phyloP scores from a whole-genome alignment of 352 stramenopile genomes.

The Aphanomyces stellatus region DNA sequence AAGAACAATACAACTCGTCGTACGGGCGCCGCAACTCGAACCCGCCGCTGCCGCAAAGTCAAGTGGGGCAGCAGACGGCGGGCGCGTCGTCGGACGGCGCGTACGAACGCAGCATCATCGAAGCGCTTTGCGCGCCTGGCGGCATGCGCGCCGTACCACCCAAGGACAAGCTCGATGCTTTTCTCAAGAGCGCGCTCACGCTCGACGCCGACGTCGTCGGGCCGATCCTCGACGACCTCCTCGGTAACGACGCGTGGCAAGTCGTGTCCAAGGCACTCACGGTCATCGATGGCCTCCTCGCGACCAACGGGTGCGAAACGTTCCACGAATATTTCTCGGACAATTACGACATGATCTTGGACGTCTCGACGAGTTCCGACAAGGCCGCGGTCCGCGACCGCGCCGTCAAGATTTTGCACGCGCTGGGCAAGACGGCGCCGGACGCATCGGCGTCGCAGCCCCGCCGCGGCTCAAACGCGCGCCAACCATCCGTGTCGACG shows the following conservation, averaged over 20 bases:
- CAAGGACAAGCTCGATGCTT: slow-evolving; percentile 90
- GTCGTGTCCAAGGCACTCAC: slow-evolving; percentile 91
- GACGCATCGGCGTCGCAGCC: slow-evolving; percentile 23
- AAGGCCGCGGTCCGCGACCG: slow-evolving; percentile 71
- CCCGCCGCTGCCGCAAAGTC: not conserved
- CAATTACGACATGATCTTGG: slow-evolving; percentile 57
- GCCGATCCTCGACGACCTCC: slow-evolving; percentile 88
- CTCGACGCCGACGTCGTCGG: slow-evolving; percentile 91
- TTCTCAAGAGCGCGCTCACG: slow-evolving; percentile 83
- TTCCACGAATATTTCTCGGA: slow-evolving; percentile 81
- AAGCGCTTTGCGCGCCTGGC: slow-evolving; percentile 86
- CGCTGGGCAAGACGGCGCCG: slow-evolving; percentile 31
- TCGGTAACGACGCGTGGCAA: slow-evolving; percentile 85
- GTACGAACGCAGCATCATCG: slow-evolving; percentile 91
- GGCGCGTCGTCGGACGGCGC: slow-evolving; percentile 76
- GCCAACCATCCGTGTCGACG: not conserved
- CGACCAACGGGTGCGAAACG: slow-evolving; percentile 69
- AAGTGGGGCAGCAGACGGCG: slow-evolving; percentile 33
- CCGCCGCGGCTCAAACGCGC: too few relatives aligned
- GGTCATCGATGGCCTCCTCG: slow-evolving; percentile 87
- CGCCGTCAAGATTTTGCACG: slow-evolving; percentile 61
- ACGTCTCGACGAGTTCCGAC: slow-evolving; percentile 58
- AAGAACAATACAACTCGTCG: not conserved
- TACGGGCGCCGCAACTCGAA: slow-evolving; percentile 1
- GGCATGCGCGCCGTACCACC: slow-evolving; percentile 92